Conservation (phyloP, 805 yeast species). For the Blastobotrys robertii region DNA sequence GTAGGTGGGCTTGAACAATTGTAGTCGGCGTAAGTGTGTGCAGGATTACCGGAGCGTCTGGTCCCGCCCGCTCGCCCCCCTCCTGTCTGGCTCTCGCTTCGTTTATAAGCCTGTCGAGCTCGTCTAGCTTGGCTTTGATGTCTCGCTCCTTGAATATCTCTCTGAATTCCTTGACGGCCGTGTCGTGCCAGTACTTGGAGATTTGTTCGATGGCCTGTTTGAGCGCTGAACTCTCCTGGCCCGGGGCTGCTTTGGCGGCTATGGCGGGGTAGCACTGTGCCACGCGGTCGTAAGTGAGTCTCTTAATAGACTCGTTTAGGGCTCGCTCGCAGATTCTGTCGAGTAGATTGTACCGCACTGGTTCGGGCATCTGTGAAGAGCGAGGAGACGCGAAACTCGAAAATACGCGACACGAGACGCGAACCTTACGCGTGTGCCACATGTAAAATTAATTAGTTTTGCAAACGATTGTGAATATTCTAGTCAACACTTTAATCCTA, state of each 20-base stretch:
- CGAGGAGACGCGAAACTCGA: no score
- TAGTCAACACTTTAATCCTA: background rate
- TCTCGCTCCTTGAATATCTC: constrained; percentile 41
- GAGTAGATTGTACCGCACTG: constrained; percentile 41
- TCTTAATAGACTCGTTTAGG: constrained; percentile 42
- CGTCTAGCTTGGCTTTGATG: constrained; percentile 29
- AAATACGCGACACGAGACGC: background rate
- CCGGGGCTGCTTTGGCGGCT: constrained; percentile 34
- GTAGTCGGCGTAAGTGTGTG: constrained; percentile 24
- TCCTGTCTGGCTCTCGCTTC: constrained; percentile 21
- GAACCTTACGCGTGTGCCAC: no score
- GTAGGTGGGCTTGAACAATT: constrained; percentile 22
- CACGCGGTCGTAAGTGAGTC: constrained; percentile 42
- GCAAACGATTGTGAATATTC: no score
- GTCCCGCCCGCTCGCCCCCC: background rate
- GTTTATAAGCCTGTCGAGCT: constrained; percentile 31
- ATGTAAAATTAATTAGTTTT: no score
- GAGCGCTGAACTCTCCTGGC: constrained; percentile 30
- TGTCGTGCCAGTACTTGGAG: constrained; percentile 39
- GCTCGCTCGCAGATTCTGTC: constrained; percentile 44
- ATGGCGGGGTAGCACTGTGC: constrained; percentile 46
- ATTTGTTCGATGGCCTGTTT: constrained; percentile 45
- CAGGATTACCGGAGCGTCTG: constrained; percentile 15
- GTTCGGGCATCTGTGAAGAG: constrained; percentile 2
- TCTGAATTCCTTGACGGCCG: constrained; percentile 41